Base-by-base conservation (phyloP, 306 rosid species). In the Potentilla sterilis region DNA sequence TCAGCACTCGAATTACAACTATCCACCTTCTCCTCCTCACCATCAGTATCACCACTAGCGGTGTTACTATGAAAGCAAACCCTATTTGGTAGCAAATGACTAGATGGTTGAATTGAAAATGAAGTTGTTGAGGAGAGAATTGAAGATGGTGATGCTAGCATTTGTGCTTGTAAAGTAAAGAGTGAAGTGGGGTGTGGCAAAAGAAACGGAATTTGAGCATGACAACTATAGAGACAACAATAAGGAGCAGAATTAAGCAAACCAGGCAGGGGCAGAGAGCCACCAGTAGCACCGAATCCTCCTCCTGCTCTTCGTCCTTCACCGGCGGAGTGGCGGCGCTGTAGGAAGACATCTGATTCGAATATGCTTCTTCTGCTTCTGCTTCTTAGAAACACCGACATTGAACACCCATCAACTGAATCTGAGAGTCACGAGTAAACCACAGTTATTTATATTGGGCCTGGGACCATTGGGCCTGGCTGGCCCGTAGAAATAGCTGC, bases 181-280 rank as follows among this genome's bases (percentile, higher is more conserved):
- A 81, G 40, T 87, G 92, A 13, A 92, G 85, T 70, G 96, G 96
- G 22, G 97, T 85, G 84, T 89, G 97, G 62, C 98, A 92, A 81
- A 90, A 83, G 38, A 90, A 83, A 67, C 83, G 96, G 83, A 95
- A 89, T 83, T 95, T 89, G 89, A 90, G 61, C 74, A 84, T 64
- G 49, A 92, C 96, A 71, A 92, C 10, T 48, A 92, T 81, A 40
- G 88, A 88, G 49, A 88, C 75, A 0, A 82, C 79, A 18, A 89
- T 79, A 77, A 92, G 61, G 74, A 92, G 84, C 32, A 90, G 70
- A 77, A 92, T 76, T 80, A 95, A 83, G 85, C 97, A 90, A 46
- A 92, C 91, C 85, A 92, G 86, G 78, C 92, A 92, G 38, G 96
- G 98, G 77, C 93, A 92, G 52, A 92, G 84, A 81, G 93, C 92